Evolutionary conservation across 805 yeast species (phyloP).

Genomic region (Monosporozyma siamensis): DNA sequence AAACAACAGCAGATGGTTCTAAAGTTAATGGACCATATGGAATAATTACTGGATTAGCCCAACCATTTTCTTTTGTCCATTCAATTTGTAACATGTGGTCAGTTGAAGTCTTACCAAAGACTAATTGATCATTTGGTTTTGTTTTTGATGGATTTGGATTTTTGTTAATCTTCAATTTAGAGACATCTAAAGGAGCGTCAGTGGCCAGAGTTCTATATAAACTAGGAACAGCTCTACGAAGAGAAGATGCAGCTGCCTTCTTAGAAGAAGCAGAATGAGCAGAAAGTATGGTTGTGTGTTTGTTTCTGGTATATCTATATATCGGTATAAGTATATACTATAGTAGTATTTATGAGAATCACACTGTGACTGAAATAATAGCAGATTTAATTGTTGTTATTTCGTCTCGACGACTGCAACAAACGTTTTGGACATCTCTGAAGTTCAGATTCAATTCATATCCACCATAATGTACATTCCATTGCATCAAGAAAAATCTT

Average conservation of each 20-base stretch:
- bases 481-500: too few relatives aligned
- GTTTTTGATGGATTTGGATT: conserved; percentile 43
- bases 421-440: too few relatives aligned
- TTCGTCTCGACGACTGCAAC: too few relatives aligned
- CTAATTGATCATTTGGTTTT: conserved; percentile 51
- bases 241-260: too few relatives aligned
- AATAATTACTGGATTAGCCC: conserved; percentile 81
- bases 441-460: too few relatives aligned
- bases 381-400: too few relatives aligned
- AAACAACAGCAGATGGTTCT: conserved; percentile 84
- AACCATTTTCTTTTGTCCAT: conserved; percentile 70
- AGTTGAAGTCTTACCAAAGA: conserved; percentile 70
- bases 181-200: conserved; percentile 42
- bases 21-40: conserved; percentile 71
- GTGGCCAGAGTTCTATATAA: neutral
- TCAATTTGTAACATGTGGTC: conserved; percentile 82
- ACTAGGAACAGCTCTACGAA: neutral
- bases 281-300: neutral
- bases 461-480: too few relatives aligned
- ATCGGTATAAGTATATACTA: too few relatives aligned
- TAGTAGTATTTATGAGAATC: too few relatives aligned
- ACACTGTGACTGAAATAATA: too few relatives aligned
- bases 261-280: neutral
- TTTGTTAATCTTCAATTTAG: conserved; percentile 42
- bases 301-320: too few relatives aligned